Evolutionary conservation across 805 yeast genomes (phyloP).

Genomic region (Schizosaccharomyces cryophilus): DNA sequence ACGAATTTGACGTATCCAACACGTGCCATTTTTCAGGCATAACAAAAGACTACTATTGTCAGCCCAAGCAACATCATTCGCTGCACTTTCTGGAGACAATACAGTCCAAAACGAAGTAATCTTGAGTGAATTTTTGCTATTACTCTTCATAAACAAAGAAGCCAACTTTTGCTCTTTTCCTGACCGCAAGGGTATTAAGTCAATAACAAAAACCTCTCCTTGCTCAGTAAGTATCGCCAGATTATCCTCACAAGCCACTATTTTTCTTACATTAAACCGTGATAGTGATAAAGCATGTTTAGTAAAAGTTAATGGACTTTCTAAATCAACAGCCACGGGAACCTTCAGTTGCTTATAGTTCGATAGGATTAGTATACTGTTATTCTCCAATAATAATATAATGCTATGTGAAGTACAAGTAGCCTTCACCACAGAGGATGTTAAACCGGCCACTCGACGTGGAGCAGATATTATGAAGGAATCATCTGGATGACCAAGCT

Average conservation of each 20-base stretch:
- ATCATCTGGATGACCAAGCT: conserved; percentile 32
- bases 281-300: background rate
- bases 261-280: background rate
- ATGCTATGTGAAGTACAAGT: background rate
- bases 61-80: conserved; percentile 42
- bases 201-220: background rate
- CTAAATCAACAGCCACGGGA: background rate
- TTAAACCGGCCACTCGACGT: conserved; percentile 17
- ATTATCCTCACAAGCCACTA: background rate
- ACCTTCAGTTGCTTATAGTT: background rate
- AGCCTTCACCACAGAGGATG: background rate
- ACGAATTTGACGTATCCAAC: conserved; percentile 18
- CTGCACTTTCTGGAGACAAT: conserved; percentile 26
- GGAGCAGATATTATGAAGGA: conserved; percentile 6
- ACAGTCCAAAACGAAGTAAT: conserved; percentile 12
- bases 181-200: background rate
- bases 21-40: conserved; percentile 46
- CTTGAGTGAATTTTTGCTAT: conserved; percentile 4
- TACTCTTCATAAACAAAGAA: background rate
- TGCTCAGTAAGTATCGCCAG: background rate
- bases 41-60: conserved; percentile 45
- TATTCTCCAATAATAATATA: background rate
- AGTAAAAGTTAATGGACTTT: background rate
- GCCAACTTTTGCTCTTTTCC: background rate
- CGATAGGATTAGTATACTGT: background rate